These are phyloP conservation scores for Henckelia pumila DNA, from an alignment of 257 asterid species.

Conservation along the genomic window DNA sequence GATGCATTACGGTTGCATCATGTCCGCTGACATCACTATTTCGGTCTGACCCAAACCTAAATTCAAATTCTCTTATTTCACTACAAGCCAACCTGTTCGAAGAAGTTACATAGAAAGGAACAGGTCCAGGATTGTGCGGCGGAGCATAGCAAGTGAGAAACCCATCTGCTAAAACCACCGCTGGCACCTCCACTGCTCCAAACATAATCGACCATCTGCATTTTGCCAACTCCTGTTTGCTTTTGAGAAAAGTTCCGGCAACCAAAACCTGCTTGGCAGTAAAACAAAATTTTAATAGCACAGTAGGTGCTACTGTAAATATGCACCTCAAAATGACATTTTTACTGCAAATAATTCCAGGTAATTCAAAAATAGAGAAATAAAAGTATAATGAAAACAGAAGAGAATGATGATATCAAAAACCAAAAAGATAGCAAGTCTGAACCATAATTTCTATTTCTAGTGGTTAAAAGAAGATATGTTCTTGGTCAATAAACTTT, in stretches of 20 bases:
- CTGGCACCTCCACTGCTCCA: slow-evolving; percentile 83
- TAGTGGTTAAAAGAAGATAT: background rate
- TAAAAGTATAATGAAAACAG: background rate
- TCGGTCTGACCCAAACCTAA: slow-evolving; percentile 38
- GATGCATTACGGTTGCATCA: slow-evolving; percentile 41
- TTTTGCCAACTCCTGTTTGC: slow-evolving; percentile 40
- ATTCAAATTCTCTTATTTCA: slow-evolving; percentile 81
- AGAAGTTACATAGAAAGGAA: slow-evolving; percentile 74
- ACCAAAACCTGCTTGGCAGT: slow-evolving; percentile 51
- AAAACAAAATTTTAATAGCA: slow-evolving; percentile 20
- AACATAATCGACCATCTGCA: slow-evolving; percentile 86
- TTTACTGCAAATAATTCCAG: slow-evolving; percentile 1
- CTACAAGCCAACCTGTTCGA: slow-evolving; percentile 88
- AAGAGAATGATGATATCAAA: background rate
- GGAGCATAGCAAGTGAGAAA: slow-evolving; percentile 73
- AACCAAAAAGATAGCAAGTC: slow-evolving; percentile 1
- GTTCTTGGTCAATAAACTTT: background rate
- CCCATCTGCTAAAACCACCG: slow-evolving; percentile 61
- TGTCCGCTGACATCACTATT: slow-evolving; percentile 30
- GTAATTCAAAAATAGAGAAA: background rate
- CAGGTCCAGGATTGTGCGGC: slow-evolving; percentile 56
- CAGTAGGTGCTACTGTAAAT: background rate
- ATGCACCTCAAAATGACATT: slow-evolving; percentile 15
- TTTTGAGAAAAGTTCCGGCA: slow-evolving; percentile 64
- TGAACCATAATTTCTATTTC: slow-evolving; percentile 12